Evolutionary conservation across 257 asterid genomes (phyloP).

Genomic region (Solanum sitiens): DNA sequence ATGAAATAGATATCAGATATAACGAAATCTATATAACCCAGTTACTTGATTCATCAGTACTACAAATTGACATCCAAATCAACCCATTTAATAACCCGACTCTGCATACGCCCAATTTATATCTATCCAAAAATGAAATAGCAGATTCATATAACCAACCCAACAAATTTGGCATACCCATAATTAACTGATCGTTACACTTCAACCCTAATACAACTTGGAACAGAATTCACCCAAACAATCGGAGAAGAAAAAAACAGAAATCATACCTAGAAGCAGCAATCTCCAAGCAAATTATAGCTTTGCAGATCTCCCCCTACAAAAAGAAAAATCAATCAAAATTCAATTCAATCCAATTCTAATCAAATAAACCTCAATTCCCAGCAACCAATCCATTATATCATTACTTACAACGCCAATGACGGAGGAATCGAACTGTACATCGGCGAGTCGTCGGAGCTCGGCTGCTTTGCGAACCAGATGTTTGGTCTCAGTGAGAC

Average conservation of each 20-base stretch:
- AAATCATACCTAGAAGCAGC: slow-evolving; percentile 56
- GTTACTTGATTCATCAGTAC: not conserved
- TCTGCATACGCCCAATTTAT: rapidly evolving
- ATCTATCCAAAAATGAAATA: not conserved
- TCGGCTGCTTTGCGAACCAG: slow-evolving; percentile 79
- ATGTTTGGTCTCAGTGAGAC: slow-evolving; percentile 48
- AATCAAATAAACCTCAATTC: not conserved
- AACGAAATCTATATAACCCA: not conserved
- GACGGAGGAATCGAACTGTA: slow-evolving; percentile 75
- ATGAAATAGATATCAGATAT: not conserved
- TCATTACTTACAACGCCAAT: slow-evolving; percentile 63
- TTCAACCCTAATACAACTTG: not conserved
- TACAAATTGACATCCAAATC: not conserved
- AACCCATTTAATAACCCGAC: not conserved
- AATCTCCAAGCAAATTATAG: slow-evolving; percentile 84
- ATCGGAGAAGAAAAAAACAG: not conserved
- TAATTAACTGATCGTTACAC: not conserved
- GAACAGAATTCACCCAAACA: not conserved
- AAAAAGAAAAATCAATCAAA: not conserved
- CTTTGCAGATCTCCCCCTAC: slow-evolving; percentile 94
- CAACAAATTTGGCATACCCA: not conserved
- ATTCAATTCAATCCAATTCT: not conserved
- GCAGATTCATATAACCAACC: not conserved
- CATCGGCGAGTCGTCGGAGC: slow-evolving; percentile 89
- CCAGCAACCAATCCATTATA: not conserved